Conservation (phyloP, 768 basidiomycete genomes). For the Paxillus rubicundulus region DNA sequence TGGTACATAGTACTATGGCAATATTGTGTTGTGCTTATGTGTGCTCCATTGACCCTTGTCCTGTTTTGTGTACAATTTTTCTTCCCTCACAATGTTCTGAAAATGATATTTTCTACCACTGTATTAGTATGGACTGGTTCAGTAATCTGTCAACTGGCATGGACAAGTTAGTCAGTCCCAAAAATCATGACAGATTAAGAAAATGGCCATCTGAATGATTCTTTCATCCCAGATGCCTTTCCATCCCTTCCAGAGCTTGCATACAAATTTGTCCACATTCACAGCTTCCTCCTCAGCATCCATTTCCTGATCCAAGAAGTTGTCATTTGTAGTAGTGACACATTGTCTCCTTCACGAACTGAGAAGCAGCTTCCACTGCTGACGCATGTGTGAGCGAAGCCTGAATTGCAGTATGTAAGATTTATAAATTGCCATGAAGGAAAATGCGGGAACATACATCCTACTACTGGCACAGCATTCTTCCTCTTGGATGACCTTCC, state of each 20-base stretch:
- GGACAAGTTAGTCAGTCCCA: no score
- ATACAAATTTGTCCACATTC: constrained; percentile 83
- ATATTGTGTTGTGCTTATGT: no score
- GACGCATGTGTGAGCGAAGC: constrained; percentile 85
- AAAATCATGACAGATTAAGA: not conserved
- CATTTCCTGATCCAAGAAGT: constrained; percentile 82
- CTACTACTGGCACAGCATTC: constrained; percentile 79
- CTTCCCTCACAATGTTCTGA: no score
- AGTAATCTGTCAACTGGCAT: no score
- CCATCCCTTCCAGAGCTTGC: constrained; percentile 85
- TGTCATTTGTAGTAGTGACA: constrained; percentile 71
- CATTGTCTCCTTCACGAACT: no score
- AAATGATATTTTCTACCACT: no score
- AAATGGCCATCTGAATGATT: constrained; percentile 45
- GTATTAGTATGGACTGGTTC: no score
- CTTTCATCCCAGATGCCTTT: constrained; percentile 68
- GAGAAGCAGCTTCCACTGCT: no score
- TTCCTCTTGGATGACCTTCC: constrained; percentile 83
- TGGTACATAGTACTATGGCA: no score
- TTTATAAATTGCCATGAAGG: constrained; percentile 8
- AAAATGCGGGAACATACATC: constrained; percentile 56
- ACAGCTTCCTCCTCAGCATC: constrained; percentile 74
- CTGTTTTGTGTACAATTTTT: no score
- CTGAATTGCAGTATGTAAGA: constrained; percentile 36
- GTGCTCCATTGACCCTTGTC: no score